Evolutionary conservation across 495 filamentous ascomycete species (phyloP).

Genomic region (Tuber melanosporum): DNA sequence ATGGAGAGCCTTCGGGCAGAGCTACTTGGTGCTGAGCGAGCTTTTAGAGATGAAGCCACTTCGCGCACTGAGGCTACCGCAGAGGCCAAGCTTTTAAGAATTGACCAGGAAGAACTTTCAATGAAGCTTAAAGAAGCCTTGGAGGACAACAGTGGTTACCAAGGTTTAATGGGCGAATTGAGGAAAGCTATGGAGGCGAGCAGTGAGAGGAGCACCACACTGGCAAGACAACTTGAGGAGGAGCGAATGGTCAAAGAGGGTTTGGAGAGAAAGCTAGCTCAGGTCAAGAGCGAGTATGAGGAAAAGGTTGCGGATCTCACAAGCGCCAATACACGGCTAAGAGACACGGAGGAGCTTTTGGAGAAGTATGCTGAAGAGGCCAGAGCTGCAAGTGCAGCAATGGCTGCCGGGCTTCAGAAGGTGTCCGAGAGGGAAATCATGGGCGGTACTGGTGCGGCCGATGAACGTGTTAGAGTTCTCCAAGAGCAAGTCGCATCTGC

Average conservation of each 20-base stretch:
- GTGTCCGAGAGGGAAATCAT: conserved; percentile 51
- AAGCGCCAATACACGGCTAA: conserved; percentile 61
- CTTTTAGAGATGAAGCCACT: conserved; percentile 70
- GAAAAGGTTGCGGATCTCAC: conserved; percentile 75
- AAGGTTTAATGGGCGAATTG: conserved; percentile 64
- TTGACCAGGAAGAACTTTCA: conserved; percentile 78
- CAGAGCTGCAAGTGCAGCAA: conserved; percentile 71
- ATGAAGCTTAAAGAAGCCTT: conserved; percentile 62
- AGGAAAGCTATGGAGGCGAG: conserved; percentile 74
- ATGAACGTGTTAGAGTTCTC: conserved; percentile 69
- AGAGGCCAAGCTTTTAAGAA: conserved; percentile 60
- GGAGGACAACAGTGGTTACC: conserved; percentile 61
- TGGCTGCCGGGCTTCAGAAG: conserved; percentile 75
- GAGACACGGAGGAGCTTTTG: conserved; percentile 85
- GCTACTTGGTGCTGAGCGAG: conserved; percentile 67
- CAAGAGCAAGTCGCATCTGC: conserved; percentile 74
- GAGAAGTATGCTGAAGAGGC: conserved; percentile 84
- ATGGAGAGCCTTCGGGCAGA: conserved; percentile 78
- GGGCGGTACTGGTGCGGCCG: conserved; percentile 51
- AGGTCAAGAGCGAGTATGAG: conserved; percentile 79
- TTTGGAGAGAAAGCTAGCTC: conserved; percentile 70
- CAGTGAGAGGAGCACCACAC: conserved; percentile 60
- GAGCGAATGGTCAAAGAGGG: conserved; percentile 69
- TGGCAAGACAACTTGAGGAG: conserved; percentile 80
- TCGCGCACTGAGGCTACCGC: conserved; percentile 67